A percentile compares a stretch with the other conserved stretches of the same genome.
These are phyloP conservation scores for Pleurotus eryngii DNA, from an alignment of 768 basidiomycete genomes.

Conservation along the genomic window DNA sequence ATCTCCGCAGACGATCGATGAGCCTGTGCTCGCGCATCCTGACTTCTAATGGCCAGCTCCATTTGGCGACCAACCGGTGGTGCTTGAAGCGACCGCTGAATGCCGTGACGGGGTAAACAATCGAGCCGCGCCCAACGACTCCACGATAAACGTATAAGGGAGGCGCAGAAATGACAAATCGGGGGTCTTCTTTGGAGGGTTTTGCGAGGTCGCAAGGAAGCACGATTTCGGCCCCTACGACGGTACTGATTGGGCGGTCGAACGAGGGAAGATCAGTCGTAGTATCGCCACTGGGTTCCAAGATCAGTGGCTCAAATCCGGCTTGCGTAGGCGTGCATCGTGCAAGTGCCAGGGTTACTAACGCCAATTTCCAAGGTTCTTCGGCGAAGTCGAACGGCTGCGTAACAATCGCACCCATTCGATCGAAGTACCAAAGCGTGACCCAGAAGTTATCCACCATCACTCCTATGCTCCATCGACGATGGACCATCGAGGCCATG, in stretches of 20 bases:
- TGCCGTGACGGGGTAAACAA: not conserved
- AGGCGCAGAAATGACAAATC: not conserved
- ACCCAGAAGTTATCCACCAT: not conserved
- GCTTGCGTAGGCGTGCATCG: not conserved
- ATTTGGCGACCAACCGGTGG: not conserved
- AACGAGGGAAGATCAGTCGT: not conserved
- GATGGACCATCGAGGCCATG: not conserved
- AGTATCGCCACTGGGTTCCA: not conserved
- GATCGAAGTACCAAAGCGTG: conserved; percentile 2
- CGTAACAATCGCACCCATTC: not conserved
- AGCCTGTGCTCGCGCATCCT: not conserved
- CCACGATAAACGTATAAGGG: not conserved
- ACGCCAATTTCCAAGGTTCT: not conserved
- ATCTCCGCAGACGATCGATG: not conserved
- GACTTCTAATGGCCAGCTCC: not conserved
- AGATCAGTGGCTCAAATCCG: not conserved
- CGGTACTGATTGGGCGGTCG: not conserved
- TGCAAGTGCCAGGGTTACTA: not conserved
- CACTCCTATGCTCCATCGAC: not conserved
- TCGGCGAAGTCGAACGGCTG: not conserved
- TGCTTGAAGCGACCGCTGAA: not conserved
- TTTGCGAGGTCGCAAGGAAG: not conserved
- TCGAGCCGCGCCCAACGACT: not conserved
- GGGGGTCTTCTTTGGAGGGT: not conserved
- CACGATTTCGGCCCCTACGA: not conserved